Evolutionary conservation across 768 basidiomycete genomes (phyloP), one percentile per base, ranked within the genome.

Genomic region (Agrocybe chaxingu): DNA sequence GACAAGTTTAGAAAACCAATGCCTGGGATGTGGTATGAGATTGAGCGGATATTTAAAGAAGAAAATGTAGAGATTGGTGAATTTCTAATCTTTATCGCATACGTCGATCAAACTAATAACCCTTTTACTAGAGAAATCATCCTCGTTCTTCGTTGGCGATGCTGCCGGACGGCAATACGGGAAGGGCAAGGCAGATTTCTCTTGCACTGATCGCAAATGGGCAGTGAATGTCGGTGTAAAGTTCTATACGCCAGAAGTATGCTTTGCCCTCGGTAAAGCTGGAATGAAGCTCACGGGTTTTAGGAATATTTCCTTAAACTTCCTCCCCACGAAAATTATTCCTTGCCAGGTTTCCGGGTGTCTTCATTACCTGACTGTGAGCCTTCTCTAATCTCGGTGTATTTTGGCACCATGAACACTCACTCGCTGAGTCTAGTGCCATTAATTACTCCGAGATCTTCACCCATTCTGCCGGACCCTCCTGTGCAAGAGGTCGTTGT

Each of bases 1-100:
- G 92, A 96, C 58, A 75, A 75, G 31, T 91, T 80, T 58, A 74
- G 94, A 11, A 97, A 97, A 66, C 94, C 94, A 3, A 85, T 90
- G 74, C 82, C 81, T 8, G 92, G 92, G 2, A 92, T 95, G 78
- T 96, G 87, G 84, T 72, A 78, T 50, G 84, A 85, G 54, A 67
- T 95, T 41, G 79, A 84, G 57, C 72, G 70, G 2, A 72, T 89
- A 34, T 89, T 84, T 58, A 66, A 64, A 5, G 68, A 77, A 51
- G 77, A 81, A 32, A 77, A 78, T 8, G 67, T 86, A 5, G 64
- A 72, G 11, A 87, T 96, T 59, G 88, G 92, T 88, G 45, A 7
- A 77, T 55, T 6, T 11, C 1, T 39, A 19, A 42, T 32, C 7
- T 11, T 39, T 7, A 9, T 30, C 18, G 10, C 7, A 30, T 16